Percentiles rank a stretch among this genome's conserved stretches.
These are phyloP conservation scores for Fusarium albosuccineum DNA, from an alignment of 2,329 filamentous ascomycete species.

Conservation along the genomic window DNA sequence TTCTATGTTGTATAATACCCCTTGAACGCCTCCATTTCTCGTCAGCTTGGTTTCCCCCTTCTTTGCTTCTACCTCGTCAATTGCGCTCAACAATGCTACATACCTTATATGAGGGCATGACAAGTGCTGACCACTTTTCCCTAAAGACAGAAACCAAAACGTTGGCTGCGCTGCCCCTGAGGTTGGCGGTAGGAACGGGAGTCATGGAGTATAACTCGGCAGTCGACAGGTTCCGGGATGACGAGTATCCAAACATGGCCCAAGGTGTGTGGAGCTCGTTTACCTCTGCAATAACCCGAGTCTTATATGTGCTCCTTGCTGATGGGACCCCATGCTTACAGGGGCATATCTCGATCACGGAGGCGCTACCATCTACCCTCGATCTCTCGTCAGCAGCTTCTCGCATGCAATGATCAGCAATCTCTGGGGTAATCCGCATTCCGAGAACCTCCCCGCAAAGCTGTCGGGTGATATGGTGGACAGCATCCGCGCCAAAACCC, in stretches of 20 bases:
- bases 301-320: slow-evolving; percentile 3
- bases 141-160: slow-evolving; percentile 25
- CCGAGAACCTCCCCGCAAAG: slow-evolving; percentile 70
- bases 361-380: slow-evolving; percentile 69
- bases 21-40: not conserved
- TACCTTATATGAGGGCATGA: not conserved
- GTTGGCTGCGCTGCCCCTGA: slow-evolving; percentile 24
- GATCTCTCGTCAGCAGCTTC: slow-evolving; percentile 68
- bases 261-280: slow-evolving; percentile 36
- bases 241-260: slow-evolving; percentile 46
- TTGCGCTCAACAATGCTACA: not conserved
- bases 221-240: slow-evolving; percentile 43
- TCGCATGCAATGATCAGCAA: slow-evolving; percentile 65
- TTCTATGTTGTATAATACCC: not conserved
- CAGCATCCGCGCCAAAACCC: slow-evolving; percentile 64
- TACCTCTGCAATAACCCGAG: not conserved
- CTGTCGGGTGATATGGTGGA: slow-evolving; percentile 70
- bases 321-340: slow-evolving; percentile 17
- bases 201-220: slow-evolving; percentile 44
- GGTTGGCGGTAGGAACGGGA: slow-evolving; percentile 13
- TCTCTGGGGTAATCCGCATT: slow-evolving; percentile 78
- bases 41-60: not conserved
- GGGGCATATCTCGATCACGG: slow-evolving; percentile 70
- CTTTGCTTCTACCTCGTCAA: not conserved
- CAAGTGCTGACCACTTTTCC: slow-evolving; percentile 7